Percentiles rank a stretch among this genome's conserved stretches.
Conservation (phyloP, 1,284 basidiomycete species). For the Pterula multifida region DNA sequence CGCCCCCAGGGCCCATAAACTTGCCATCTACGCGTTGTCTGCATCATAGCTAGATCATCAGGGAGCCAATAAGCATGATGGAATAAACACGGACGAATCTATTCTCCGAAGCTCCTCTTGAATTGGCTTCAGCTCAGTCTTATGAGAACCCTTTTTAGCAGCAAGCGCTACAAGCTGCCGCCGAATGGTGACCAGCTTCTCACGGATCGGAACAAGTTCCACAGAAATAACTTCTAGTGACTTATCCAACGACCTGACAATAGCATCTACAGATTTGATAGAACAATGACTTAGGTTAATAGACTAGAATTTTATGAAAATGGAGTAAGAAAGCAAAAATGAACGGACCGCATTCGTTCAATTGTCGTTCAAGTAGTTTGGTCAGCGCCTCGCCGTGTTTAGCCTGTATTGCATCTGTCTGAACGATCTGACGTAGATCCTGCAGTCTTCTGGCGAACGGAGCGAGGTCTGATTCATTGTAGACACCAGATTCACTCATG, state of each 20-base stretch:
- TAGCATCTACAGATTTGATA: conserved; percentile 41
- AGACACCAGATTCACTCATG: conserved; percentile 89
- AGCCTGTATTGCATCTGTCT: conserved; percentile 68
- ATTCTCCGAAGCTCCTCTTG: conserved; percentile 93
- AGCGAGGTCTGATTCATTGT: conserved; percentile 79
- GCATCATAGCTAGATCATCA: conserved; percentile 8
- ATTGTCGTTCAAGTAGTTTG: conserved; percentile 81
- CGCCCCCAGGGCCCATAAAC: conserved; percentile 88
- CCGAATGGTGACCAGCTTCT: conserved; percentile 79
- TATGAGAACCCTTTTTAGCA: conserved; percentile 75
- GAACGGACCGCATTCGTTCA: conserved; percentile 81
- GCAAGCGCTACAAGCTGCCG: conserved; percentile 85
- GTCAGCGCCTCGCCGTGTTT: conserved; percentile 84
- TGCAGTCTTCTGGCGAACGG: conserved; percentile 75
- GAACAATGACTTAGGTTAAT: conserved; percentile 2
- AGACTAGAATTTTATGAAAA: conserved; percentile 9
- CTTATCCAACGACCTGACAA: conserved; percentile 69
- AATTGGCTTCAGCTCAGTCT: conserved; percentile 81
- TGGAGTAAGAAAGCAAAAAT: not conserved
- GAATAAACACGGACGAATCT: conserved; percentile 51
- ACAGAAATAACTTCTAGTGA: conserved; percentile 77
- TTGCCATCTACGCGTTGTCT: conserved; percentile 93
- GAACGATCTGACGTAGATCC: conserved; percentile 76
- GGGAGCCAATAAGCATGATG: conserved; percentile 4
- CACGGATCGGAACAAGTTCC: conserved; percentile 84